Evolutionary conservation across 1,139 yeast genomes (phyloP).

Genomic region (Debaryomyces coudertii): DNA sequence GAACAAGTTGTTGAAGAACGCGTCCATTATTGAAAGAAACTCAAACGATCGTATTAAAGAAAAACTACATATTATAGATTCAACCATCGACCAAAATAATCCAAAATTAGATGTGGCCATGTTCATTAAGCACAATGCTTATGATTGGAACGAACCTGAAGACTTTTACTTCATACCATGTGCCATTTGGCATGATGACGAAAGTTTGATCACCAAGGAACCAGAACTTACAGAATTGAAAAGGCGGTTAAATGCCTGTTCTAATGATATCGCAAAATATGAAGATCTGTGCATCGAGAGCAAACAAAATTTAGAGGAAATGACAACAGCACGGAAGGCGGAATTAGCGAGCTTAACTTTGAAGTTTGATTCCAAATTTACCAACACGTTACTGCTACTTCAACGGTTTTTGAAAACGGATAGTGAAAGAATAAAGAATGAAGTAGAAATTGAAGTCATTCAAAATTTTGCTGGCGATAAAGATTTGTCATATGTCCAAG

Average conservation of each 20-base stretch:
- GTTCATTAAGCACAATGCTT: constrained; percentile 85
- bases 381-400: constrained; percentile 56
- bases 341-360: constrained; percentile 38
- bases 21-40: constrained; percentile 64
- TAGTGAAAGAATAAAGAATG: constrained; percentile 68
- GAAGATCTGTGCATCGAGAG: constrained; percentile 49
- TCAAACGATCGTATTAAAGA: constrained; percentile 56
- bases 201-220: constrained; percentile 64
- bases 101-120: constrained; percentile 82
- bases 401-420: constrained; percentile 74
- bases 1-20: constrained; percentile 70
- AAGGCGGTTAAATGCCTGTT: constrained; percentile 55
- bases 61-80: constrained; percentile 55
- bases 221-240: constrained; percentile 70
- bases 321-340: constrained; percentile 37
- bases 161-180: constrained; percentile 88
- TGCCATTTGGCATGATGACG: constrained; percentile 97
- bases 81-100: constrained; percentile 67
- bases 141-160: constrained; percentile 80
- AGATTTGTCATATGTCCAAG: constrained; percentile 58
- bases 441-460: constrained; percentile 88
- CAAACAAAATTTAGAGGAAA: constrained; percentile 57
- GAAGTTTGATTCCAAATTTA: constrained; percentile 58
- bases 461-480: constrained; percentile 82
- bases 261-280: constrained; percentile 46